These are phyloP conservation scores for Termitomyces sp. DNA, from an alignment of 768 basidiomycete genomes.

Conservation along the genomic window DNA sequence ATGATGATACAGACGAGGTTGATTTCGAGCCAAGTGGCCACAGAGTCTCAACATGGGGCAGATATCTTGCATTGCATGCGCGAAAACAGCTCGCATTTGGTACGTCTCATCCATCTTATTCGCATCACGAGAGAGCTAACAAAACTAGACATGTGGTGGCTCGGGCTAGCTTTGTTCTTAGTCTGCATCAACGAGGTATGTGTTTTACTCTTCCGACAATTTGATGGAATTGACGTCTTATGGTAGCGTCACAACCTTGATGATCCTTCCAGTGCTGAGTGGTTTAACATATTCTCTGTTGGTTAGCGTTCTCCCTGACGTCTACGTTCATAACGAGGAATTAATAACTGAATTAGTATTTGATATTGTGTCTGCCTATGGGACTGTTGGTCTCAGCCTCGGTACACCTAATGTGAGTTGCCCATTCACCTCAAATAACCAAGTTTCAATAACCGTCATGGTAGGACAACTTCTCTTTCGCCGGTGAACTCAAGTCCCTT, in stretches of 20 bases:
- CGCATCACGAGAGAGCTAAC: background rate
- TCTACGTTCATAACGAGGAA: background rate
- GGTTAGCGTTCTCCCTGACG: conserved; percentile 34
- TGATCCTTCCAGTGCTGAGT: conserved; percentile 43
- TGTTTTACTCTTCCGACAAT: background rate
- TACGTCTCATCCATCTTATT: conserved; percentile 24
- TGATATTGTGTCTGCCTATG: conserved; percentile 85
- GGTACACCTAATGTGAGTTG: conserved; percentile 68
- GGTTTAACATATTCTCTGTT: conserved; percentile 85
- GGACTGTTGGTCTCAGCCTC: conserved; percentile 83
- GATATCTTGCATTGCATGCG: conserved; percentile 76
- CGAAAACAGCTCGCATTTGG: conserved; percentile 89
- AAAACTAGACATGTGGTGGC: conserved; percentile 92
- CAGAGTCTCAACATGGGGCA: conserved; percentile 65
- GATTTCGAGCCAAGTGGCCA: conserved; percentile 37
- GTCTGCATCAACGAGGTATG: conserved; percentile 91
- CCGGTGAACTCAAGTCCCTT: conserved; percentile 69
- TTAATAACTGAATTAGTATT: conserved; percentile 47
- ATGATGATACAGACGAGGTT: conserved; percentile 44
- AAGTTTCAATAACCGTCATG: conserved; percentile 1
- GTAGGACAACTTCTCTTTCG: conserved; percentile 77
- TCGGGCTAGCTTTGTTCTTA: conserved; percentile 77
- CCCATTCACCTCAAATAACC: background rate
- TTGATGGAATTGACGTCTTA: background rate
- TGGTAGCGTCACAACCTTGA: conserved; percentile 53